Conservation (phyloP, 2,329 filamentous ascomycete genomes). For the Sarocladiaceae sp. region DNA sequence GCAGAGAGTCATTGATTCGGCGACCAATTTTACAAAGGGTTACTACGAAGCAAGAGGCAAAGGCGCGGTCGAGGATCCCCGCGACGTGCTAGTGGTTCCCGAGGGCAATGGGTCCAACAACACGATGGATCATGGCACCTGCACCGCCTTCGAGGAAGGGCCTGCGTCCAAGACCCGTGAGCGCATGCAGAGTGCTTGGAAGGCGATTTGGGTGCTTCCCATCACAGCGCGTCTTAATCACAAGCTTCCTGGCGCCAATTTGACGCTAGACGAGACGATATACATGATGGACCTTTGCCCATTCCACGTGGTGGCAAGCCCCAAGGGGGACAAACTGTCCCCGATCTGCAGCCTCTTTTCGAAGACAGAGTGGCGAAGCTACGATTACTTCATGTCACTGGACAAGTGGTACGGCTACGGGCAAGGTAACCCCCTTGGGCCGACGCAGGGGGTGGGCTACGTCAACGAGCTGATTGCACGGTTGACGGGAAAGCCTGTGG, state of each 20-base stretch:
- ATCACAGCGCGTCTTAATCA: constrained; percentile 65
- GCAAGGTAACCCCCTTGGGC: constrained; percentile 68
- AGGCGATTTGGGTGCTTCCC: constrained; percentile 54
- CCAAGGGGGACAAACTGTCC: constrained; percentile 45
- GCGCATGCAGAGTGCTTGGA: constrained; percentile 51
- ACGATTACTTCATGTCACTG: constrained; percentile 74
- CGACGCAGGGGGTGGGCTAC: constrained; percentile 82
- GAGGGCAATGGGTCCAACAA: constrained; percentile 68
- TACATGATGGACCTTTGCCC: constrained; percentile 85
- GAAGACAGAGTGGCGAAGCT: constrained; percentile 64
- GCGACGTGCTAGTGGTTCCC: constrained; percentile 59
- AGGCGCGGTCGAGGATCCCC: constrained; percentile 37
- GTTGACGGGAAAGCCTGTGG: constrained; percentile 61
- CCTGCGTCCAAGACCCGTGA: constrained; percentile 40
- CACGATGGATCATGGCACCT: constrained; percentile 69
- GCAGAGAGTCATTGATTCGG: constrained; percentile 67
- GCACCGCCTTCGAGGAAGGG: constrained; percentile 62
- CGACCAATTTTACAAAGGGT: constrained; percentile 67
- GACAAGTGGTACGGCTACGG: constrained; percentile 82
- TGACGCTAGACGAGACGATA: constrained; percentile 57
- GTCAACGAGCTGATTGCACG: constrained; percentile 82
- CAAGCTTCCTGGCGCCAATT: constrained; percentile 60
- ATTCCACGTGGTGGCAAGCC: constrained; percentile 68
- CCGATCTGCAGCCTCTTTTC: constrained; percentile 74
- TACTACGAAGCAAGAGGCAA: constrained; percentile 48